Conservation (phyloP, 1,139 yeast genomes). For the Pichia inconspicua region DNA sequence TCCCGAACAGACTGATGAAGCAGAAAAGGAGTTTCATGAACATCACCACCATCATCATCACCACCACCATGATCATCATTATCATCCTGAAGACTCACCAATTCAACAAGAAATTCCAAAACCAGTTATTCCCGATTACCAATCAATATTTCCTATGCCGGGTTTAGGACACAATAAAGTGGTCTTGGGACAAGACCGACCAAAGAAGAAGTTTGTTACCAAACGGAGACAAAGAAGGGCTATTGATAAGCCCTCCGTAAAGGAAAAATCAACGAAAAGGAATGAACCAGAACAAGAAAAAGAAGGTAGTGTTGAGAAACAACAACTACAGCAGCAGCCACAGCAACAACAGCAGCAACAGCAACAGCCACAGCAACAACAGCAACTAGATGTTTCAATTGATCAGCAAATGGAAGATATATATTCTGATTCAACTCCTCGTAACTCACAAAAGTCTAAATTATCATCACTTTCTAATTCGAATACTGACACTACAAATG, state of each 20-base stretch:
- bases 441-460: background rate
- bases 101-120: background rate
- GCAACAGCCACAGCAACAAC: background rate
- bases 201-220: slow-evolving; percentile 13
- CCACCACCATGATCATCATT: slow-evolving; percentile 7
- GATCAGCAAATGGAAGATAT: background rate
- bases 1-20: background rate
- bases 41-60: slow-evolving; percentile 7
- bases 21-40: background rate
- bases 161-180: slow-evolving; percentile 17
- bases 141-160: slow-evolving; percentile 21
- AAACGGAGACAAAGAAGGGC: slow-evolving; percentile 14
- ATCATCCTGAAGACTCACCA: background rate
- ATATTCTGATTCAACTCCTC: background rate
- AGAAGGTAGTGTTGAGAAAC: background rate
- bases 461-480: background rate
- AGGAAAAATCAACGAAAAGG: background rate
- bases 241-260: background rate
- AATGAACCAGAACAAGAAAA: slow-evolving; percentile 1
- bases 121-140: slow-evolving; percentile 11
- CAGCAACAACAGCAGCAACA: background rate
- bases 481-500: background rate
- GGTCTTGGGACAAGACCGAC: slow-evolving; percentile 9
- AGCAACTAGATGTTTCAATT: background rate
- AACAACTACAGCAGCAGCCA: background rate